Evolutionary conservation across 345 rosid species (phyloP), one percentile per base, ranked within the genome.

Genomic region (Mallotus nudiflorus): DNA sequence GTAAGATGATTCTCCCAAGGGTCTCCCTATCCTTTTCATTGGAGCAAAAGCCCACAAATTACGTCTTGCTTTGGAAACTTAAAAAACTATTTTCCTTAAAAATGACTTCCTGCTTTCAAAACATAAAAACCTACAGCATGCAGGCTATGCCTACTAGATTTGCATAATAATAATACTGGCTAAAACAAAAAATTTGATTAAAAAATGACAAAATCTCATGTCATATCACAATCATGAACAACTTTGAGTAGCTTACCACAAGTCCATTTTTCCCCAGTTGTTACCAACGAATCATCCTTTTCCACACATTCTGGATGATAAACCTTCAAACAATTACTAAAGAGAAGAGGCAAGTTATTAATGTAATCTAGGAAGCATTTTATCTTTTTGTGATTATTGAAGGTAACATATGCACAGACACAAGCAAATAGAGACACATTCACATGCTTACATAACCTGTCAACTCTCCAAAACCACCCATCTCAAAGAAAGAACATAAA

Each of bases 261-360:
- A 28, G 62, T 66, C 80, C 80, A 76, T 3, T 29, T 51, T 62
- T 65, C 67, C 42, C 67, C 72, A 45, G 55, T 22, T 15, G 28
- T 31, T 8, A 31, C 33, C 37, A 3, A 27, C 27, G 69, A 59
- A 19, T 53, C 72, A 24, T 33, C 63, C 54, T 66, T 58, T 51
- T 35, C 64, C 46, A 66, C 68, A 67, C 80, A 76, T 5, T 9
- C 35, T 29, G 57, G 63, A 71, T 76, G 80, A 54, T 76, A 76
- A 31, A 67, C 80, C 68, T 76, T 76, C 51, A 67, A 9, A 67
- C 80, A 76, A 33, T 66, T 53, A 44, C 80, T 76, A 72, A 52
- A 39, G 28, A 55, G 39, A 53, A n/a, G 20, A 68, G 19, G 33
- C 13, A 29, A 61, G 62, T 45, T 35, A 40, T 3, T 33, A 33